Conservation (phyloP, 2,329 filamentous ascomycete species). For the Diaporthe humulicola region DNA sequence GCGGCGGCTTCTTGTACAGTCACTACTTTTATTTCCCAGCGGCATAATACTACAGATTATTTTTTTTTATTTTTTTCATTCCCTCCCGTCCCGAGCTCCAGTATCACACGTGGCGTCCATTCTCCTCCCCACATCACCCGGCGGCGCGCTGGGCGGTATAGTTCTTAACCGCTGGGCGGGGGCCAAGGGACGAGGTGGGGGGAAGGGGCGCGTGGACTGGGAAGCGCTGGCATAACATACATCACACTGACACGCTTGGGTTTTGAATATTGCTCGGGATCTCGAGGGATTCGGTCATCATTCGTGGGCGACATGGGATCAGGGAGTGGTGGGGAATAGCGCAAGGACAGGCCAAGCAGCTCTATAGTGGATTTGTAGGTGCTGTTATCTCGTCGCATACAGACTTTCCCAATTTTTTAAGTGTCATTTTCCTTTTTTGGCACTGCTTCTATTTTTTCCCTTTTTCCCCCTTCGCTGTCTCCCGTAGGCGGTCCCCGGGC, state of each 20-base stretch:
- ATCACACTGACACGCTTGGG: conserved; percentile 15
- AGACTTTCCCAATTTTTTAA: neutral
- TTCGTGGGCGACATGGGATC: conserved; percentile 17
- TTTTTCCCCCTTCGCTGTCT: neutral
- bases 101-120: neutral
- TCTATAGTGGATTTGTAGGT: neutral
- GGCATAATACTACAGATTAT: conserved; percentile 20
- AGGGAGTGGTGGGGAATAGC: neutral
- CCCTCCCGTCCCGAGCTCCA: neutral
- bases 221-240: conserved; percentile 9
- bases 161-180: neutral
- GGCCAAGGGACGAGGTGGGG: neutral
- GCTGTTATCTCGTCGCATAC: neutral
- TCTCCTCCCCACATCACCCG: neutral
- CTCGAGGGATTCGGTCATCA: neutral
- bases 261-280: conserved; percentile 21
- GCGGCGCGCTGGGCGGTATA: neutral
- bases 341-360: conserved; percentile 11
- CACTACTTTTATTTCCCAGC: conserved; percentile 25
- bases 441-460: conserved; percentile 4
- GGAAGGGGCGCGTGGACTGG: neutral
- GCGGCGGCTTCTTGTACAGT: conserved; percentile 36
- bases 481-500: neutral
- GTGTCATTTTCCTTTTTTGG: conserved; percentile 4
- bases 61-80: neutral